phyloP scores from a whole-genome alignment of 495 filamentous ascomycete genomes.

The Aspergillus biplanus region DNA sequence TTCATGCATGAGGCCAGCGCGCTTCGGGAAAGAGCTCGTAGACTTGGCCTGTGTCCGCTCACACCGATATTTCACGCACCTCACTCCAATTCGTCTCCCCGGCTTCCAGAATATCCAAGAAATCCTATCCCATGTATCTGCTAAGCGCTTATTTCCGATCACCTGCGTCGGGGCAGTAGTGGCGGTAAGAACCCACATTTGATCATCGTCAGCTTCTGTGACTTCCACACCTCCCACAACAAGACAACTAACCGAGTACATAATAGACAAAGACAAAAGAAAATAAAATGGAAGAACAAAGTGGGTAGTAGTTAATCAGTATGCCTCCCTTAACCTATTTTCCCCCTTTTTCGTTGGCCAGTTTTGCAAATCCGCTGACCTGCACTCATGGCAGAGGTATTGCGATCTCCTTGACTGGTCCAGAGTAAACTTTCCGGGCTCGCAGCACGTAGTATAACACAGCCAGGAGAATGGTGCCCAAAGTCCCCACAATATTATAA shows the following conservation, averaged over 20 bases:
- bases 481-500: conserved; percentile 40
- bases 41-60: not conserved
- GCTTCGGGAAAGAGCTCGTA: not conserved
- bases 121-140: not conserved
- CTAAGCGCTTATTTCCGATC: not conserved
- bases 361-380: not conserved
- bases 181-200: not conserved
- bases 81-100: not conserved
- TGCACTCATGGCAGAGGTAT: not conserved
- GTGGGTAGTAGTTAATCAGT: too few species aligned
- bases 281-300: too few species aligned
- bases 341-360: not conserved
- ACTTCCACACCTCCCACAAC: too few species aligned
- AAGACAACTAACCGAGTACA: too few species aligned
- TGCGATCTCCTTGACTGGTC: conserved; percentile 37
- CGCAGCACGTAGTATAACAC: conserved; percentile 42
- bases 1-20: not conserved
- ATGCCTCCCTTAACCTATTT: not conserved
- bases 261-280: too few species aligned
- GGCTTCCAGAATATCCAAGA: not conserved
- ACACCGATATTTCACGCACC: not conserved
- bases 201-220: not conserved
- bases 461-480: conserved; percentile 37
- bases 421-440: conserved; percentile 41
- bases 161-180: not conserved